Base-by-base conservation (phyloP, 2,329 filamentous ascomycete species). In the Monascus ruber region DNA sequence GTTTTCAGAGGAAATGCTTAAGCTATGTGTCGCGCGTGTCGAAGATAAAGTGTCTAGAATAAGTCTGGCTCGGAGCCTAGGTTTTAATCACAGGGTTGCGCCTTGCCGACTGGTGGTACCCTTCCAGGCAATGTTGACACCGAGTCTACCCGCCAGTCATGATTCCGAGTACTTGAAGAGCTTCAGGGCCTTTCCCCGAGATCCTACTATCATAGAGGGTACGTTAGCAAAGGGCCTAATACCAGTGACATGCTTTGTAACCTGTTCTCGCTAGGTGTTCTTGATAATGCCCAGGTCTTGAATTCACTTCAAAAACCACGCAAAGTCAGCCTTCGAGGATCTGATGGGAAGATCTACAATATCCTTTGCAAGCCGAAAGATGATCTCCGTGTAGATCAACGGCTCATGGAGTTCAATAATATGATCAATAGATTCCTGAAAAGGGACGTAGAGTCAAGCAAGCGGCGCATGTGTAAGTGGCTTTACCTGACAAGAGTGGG, bases 361-460 rank as follows among this genome's bases (percentile, higher is more conserved):
- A 76, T 98, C 5, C 73, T 99, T 40, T 93, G 94, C 69, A 98
- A 99, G 56, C 93, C 91, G 6, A 96, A 96, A 60, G 91, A 98
- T 58, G 93, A 99, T 59, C 74, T 99, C 24, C 83, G 91, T 37
- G 98, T 94, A 49, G 93, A 99, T 54, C 89, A 96, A 60, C 85
- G 91, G 37, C 78, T 98, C 17, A 98, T 98, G 88, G 93, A 98
- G 58, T 98, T 98, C 70, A 98, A 96, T 59, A 80, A 83, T 34
- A 91, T 96, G 77, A 96, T 98, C 68, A 98, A 98, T 59, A 77
- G 91, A 42, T 86, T 89, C 2, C 66, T 99, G 41, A 94, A 95
- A 57, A 80, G 84, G 45, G 88, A 96, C 53, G 81, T 88, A 2
- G 88, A 95, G 56, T 85, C 87, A 10, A 93, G 85, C 61, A 83